Evolutionary conservation across 768 basidiomycete genomes (phyloP).

Genomic region (Floccularia luteovirens): DNA sequence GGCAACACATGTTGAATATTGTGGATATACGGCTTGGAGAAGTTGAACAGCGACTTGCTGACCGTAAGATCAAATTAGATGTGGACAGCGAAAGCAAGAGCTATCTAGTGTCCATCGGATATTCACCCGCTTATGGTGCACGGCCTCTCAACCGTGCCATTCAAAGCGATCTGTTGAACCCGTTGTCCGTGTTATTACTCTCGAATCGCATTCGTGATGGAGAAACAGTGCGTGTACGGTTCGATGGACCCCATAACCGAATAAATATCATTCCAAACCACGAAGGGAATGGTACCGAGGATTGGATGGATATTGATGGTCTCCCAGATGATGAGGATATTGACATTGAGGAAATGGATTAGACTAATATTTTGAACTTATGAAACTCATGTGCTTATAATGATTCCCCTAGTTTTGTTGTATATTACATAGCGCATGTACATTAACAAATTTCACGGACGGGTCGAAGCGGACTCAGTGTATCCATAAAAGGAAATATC

Average conservation of each 20-base stretch:
- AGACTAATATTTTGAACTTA: constrained; percentile 4
- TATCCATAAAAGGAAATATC: neutral
- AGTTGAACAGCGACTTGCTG: constrained; percentile 71
- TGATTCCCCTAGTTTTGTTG: neutral
- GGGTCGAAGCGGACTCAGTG: neutral
- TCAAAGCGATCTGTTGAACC: constrained; percentile 89
- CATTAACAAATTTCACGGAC: neutral
- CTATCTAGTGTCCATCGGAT: constrained; percentile 70
- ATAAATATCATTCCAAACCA: constrained; percentile 82
- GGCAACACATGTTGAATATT: constrained; percentile 70
- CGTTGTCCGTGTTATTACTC: constrained; percentile 78
- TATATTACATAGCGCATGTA: neutral
- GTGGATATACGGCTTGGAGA: constrained; percentile 86
- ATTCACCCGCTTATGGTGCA: constrained; percentile 82
- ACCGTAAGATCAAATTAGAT: constrained; percentile 74
- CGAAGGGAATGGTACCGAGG: constrained; percentile 39
- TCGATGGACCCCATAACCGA: constrained; percentile 78
- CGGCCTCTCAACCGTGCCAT: constrained; percentile 89
- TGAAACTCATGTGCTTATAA: neutral
- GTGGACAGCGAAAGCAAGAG: constrained; percentile 72
- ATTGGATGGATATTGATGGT: constrained; percentile 54
- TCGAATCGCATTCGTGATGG: constrained; percentile 77
- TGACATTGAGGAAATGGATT: constrained; percentile 68
- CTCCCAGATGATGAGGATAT: constrained; percentile 45
- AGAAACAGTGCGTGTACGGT: constrained; percentile 67